Evolutionary conservation across 495 filamentous ascomycete genomes (phyloP).

Genomic region (Pseudomonodictys pantanalensis): DNA sequence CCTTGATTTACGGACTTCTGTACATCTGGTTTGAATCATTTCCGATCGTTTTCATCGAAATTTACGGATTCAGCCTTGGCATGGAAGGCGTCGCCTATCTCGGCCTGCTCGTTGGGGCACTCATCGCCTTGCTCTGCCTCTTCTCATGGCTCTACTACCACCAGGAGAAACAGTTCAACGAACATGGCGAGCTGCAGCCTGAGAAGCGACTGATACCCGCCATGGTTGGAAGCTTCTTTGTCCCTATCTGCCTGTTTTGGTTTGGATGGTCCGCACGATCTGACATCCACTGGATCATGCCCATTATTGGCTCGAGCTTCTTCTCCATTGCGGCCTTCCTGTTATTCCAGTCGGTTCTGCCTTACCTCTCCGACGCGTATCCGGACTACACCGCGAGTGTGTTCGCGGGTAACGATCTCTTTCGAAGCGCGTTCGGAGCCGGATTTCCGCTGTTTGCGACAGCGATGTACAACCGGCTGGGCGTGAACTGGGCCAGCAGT

Average conservation of each 20-base stretch:
- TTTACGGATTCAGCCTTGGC: constrained; percentile 50
- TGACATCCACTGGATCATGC: constrained; percentile 32
- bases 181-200: constrained; percentile 41
- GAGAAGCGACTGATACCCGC: constrained; percentile 49
- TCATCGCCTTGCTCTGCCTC: constrained; percentile 46
- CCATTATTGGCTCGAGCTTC: constrained; percentile 34
- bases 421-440: constrained; percentile 45
- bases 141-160: constrained; percentile 47
- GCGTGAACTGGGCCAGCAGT: constrained; percentile 29
- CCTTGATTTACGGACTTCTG: constrained; percentile 64
- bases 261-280: constrained; percentile 35
- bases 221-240: constrained; percentile 46
- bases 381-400: constrained; percentile 52
- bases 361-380: constrained; percentile 64
- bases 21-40: constrained; percentile 73
- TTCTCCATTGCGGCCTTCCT: constrained; percentile 34
- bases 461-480: constrained; percentile 47
- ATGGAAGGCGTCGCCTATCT: constrained; percentile 51
- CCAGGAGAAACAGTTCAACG: constrained; percentile 45
- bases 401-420: constrained; percentile 48
- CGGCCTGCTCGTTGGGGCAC: constrained; percentile 48
- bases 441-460: constrained; percentile 40
- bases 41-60: constrained; percentile 57
- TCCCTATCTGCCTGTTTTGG: constrained; percentile 48
- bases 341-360: constrained; percentile 48